Conservation (phyloP, 352 stramenopile species). For the Phytophthora nicotianae region DNA sequence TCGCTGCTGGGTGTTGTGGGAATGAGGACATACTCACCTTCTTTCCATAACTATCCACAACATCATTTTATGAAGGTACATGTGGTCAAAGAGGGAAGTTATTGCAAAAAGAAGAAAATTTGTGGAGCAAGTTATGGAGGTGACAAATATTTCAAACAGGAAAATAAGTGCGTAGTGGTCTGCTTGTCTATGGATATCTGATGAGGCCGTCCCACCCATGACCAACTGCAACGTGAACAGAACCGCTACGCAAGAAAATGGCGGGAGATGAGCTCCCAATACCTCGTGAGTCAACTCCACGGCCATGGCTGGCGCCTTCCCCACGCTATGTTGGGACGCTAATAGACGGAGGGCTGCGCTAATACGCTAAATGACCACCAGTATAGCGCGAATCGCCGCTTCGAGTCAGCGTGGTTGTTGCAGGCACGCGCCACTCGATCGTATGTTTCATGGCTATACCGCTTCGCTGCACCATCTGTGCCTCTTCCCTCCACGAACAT, state of each 20-base stretch:
- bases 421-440: conserved; percentile 13
- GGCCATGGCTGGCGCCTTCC: background rate
- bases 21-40: background rate
- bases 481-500: conserved; percentile 4
- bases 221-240: conserved; percentile 29
- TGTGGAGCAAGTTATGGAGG: background rate
- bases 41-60: background rate
- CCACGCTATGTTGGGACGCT: background rate
- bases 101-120: background rate
- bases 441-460: conserved; percentile 9
- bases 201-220: conserved; percentile 16
- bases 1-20: conserved; percentile 8
- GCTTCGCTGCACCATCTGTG: conserved; percentile 4
- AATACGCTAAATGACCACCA: conserved; percentile 3
- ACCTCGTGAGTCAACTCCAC: background rate
- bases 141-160: background rate
- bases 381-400: background rate
- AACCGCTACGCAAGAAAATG: conserved; percentile 11
- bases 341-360: background rate
- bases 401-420: conserved; percentile 15
- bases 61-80: background rate
- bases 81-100: background rate
- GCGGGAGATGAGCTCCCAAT: background rate
- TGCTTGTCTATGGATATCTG: conserved; percentile 25
- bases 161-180: conserved; percentile 1